phyloP scores from a whole-genome alignment of 202 grass and related monocot genomes.

The Miscanthus sacchariflorus region DNA sequence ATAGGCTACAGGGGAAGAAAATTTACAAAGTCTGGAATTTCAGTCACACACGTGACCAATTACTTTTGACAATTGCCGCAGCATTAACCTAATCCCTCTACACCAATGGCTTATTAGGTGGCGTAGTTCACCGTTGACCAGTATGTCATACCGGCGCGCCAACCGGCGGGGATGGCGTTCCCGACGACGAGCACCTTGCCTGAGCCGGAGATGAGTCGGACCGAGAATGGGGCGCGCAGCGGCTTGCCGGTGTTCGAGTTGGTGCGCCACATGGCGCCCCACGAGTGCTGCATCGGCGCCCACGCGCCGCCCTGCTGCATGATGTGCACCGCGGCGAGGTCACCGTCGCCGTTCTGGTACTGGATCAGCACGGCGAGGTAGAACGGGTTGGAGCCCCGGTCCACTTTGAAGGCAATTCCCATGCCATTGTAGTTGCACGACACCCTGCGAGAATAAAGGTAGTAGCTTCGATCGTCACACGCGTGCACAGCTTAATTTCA shows the following conservation, averaged over 20 bases:
- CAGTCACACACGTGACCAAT: not conserved
- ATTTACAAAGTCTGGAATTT: not conserved
- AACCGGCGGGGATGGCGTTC: conserved; percentile 61
- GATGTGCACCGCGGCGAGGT: conserved; percentile 61
- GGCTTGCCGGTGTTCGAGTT: conserved; percentile 57
- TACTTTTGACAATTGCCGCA: not conserved
- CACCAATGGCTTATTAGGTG: not conserved
- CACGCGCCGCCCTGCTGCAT: conserved; percentile 59
- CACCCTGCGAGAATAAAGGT: conserved; percentile 36
- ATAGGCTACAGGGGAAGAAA: not conserved
- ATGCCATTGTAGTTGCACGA: conserved; percentile 63
- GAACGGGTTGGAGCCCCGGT: conserved; percentile 74
- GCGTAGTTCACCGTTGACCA: conserved; percentile 51
- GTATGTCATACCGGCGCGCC: conserved; percentile 59
- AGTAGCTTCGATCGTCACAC: not conserved
- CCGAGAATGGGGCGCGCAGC: conserved; percentile 59
- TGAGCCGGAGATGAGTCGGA: conserved; percentile 66
- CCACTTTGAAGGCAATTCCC: conserved; percentile 60
- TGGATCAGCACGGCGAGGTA: conserved; percentile 71
- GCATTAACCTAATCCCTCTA: not conserved
- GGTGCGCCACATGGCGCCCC: conserved; percentile 67
- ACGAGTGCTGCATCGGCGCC: conserved; percentile 75
- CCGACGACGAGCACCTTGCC: conserved; percentile 52
- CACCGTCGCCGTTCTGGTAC: conserved; percentile 71
- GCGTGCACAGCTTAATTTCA: not conserved